These are phyloP conservation scores for Penicillium sp. DNA, from an alignment of 2,329 filamentous ascomycete genomes.

Conservation along the genomic window DNA sequence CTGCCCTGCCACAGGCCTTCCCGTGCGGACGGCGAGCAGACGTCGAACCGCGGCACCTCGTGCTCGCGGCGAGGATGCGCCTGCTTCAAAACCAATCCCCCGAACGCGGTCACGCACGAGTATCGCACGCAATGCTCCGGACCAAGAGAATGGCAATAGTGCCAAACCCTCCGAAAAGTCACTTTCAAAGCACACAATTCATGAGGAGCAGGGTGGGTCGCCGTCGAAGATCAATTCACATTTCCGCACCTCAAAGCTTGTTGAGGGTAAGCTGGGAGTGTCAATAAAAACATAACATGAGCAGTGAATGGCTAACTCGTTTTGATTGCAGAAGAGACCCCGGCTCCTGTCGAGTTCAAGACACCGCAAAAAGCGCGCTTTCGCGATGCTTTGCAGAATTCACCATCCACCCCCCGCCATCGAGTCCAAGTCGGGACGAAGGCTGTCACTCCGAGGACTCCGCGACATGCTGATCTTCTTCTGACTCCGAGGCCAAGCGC, in stretches of 20 bases:
- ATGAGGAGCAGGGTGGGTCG: conserved; percentile 40
- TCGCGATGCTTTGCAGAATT: conserved; percentile 69
- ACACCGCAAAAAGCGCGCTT: conserved; percentile 50
- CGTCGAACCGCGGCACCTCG: conserved; percentile 42
- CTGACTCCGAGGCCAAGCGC: conserved; percentile 56
- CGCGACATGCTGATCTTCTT: conserved; percentile 32
- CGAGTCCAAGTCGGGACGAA: conserved; percentile 71
- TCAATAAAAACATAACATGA: background rate
- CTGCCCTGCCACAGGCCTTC: conserved; percentile 21
- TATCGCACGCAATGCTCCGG: conserved; percentile 13
- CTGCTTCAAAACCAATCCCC: conserved; percentile 22
- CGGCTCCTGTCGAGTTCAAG: conserved; percentile 38
- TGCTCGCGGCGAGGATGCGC: conserved; percentile 31
- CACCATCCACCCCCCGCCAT: conserved; percentile 75
- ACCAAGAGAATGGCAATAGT: conserved; percentile 25
- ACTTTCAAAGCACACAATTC: conserved; percentile 45
- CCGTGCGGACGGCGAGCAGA: conserved; percentile 41
- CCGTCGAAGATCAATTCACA: conserved; percentile 44
- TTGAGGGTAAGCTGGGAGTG: conserved; percentile 26
- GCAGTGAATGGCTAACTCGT: background rate
- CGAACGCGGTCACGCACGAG: conserved; percentile 36
- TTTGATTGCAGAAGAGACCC: conserved; percentile 39
- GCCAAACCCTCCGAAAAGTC: conserved; percentile 29
- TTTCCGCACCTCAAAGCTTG: conserved; percentile 35
- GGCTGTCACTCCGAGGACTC: conserved; percentile 70